phyloP scores from a whole-genome alignment of 2,329 filamentous ascomycete species.

The Metarhizium robertsii region DNA sequence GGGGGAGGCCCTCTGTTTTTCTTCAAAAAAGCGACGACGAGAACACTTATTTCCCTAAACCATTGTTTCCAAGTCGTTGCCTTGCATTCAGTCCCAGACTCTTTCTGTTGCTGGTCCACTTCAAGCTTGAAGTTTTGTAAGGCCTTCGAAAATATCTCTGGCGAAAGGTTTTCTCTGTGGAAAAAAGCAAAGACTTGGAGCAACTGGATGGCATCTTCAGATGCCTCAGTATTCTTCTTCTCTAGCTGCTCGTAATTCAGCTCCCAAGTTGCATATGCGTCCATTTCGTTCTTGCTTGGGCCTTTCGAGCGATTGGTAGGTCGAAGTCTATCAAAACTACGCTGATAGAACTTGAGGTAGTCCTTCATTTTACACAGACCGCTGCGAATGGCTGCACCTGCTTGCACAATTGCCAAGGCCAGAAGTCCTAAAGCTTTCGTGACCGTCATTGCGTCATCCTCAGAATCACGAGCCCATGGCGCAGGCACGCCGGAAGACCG shows the following conservation, averaged over 20 bases:
- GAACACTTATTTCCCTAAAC: background rate
- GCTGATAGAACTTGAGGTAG: slow-evolving; percentile 5
- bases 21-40: background rate
- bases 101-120: background rate
- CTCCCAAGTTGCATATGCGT: slow-evolving; percentile 5
- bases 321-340: background rate
- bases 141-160: background rate
- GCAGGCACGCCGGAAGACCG: slow-evolving; percentile 1
- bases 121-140: background rate
- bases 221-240: background rate
- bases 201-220: slow-evolving; percentile 3
- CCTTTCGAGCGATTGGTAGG: background rate
- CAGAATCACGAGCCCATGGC: slow-evolving; percentile 1
- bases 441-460: slow-evolving; percentile 1
- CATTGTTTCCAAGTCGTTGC: background rate
- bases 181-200: slow-evolving; percentile 7
- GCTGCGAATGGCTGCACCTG: slow-evolving; percentile 6
- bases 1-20: background rate
- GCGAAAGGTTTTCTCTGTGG: background rate
- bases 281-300: background rate
- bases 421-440: slow-evolving; percentile 4
- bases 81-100: background rate
- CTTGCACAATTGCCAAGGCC: slow-evolving; percentile 8
- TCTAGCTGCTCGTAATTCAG: slow-evolving; percentile 5
- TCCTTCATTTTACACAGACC: slow-evolving; percentile 4